Base-by-base conservation (phyloP, 352 stramenopile genomes). In the Phytophthora nicotianae region DNA sequence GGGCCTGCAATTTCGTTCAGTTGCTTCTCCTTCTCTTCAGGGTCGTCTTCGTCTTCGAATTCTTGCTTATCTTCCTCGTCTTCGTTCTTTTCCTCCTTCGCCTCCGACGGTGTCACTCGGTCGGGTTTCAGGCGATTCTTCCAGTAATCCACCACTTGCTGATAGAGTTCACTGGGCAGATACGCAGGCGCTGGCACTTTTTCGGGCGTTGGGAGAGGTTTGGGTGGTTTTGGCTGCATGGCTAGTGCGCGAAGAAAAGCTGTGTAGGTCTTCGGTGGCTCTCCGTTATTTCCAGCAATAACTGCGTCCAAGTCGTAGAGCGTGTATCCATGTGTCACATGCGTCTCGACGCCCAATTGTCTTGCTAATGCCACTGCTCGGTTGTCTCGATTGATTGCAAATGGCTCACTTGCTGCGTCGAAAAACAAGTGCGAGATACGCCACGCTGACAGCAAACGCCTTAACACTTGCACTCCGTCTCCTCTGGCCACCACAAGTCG, bases 371-470 rank as follows among this genome's bases (percentile, higher is more conserved):
- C 70, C 6, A 73, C 42, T 14, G 98, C 85, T 20, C 74, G 62
- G 4, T 77, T 57, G 74, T 98, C 94, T 40, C 94, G 77, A 45
- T 80, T 49, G 26, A 88, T 77, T 14, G 93, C 93, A 56, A 97
- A 98, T 1, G 91, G 91, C 75, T 98, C 94, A 49, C 74, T 96
- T 14, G 97, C 90, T 35, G 71, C 79, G 58, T 98, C 95, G 58
- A 97, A 97, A 40, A 88, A 98, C 27, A 98, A 57, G 51, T 97
- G 82, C 14, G 83, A 96, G 58, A 98, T 89, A 19, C 80, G 75
- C 84, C 88, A 98, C 19, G 95, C 80, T 5, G 84, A 75, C 42
- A 95, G 79, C 19, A 98, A 48, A 23, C 85, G 69, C 21, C 82
- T 70, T 14, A 98, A 70, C 45, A 98, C 87, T 3, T 91, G 80